phyloP scores from a whole-genome alignment of 2,329 filamentous ascomycete species.

The Aspergillus versicolor region DNA sequence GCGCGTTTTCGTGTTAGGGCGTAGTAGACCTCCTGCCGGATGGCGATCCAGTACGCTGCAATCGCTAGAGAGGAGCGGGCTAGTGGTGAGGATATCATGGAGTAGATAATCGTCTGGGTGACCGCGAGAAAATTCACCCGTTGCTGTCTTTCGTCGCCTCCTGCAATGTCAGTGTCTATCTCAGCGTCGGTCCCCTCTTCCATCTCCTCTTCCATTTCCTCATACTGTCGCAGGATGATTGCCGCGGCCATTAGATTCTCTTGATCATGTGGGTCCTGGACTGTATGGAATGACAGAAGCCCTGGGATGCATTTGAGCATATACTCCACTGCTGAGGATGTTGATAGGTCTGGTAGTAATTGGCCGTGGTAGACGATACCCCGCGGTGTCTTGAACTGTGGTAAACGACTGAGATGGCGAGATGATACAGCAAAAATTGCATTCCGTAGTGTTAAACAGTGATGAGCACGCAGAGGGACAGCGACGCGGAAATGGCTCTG shows the following conservation, averaged over 20 bases:
- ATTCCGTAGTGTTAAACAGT: slow-evolving; percentile 22
- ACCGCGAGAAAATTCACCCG: slow-evolving; percentile 24
- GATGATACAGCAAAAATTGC: slow-evolving; percentile 26
- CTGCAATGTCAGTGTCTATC: not conserved
- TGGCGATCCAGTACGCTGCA: slow-evolving; percentile 25
- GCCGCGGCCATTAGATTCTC: slow-evolving; percentile 28
- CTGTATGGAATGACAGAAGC: slow-evolving; percentile 18
- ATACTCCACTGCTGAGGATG: slow-evolving; percentile 22
- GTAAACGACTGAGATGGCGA: slow-evolving; percentile 20
- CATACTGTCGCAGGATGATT: slow-evolving; percentile 26
- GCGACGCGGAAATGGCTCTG: slow-evolving; percentile 21
- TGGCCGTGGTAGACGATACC: slow-evolving; percentile 19
- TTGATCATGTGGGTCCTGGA: slow-evolving; percentile 17
- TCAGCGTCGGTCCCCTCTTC: slow-evolving; percentile 23
- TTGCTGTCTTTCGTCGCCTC: not conserved
- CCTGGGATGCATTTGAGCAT: slow-evolving; percentile 24
- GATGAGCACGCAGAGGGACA: slow-evolving; percentile 18
- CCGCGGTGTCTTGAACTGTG: slow-evolving; percentile 19
- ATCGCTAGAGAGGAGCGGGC: slow-evolving; percentile 17
- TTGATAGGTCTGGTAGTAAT: slow-evolving; percentile 13
- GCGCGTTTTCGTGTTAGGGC: slow-evolving; percentile 19
- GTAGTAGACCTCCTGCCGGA: slow-evolving; percentile 27
- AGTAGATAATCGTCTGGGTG: slow-evolving; percentile 24
- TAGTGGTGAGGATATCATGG: slow-evolving; percentile 19
- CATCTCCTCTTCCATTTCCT: slow-evolving; percentile 29